These are phyloP conservation scores for Phycomyces nitens DNA, from an alignment of 192 early-diverging fungal genomes.

Conservation along the genomic window DNA sequence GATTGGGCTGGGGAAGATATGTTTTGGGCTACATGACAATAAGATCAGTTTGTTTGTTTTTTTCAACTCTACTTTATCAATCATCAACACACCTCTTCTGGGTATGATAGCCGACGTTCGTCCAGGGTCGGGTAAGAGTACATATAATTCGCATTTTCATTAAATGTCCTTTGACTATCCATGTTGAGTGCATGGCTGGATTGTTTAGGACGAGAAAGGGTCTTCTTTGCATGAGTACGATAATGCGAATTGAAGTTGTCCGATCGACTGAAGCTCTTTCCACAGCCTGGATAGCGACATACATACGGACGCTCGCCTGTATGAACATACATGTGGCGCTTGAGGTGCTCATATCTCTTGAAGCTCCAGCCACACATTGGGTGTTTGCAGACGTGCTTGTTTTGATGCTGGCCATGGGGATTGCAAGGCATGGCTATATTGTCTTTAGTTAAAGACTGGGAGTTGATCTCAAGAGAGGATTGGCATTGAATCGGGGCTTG, in stretches of 20 bases:
- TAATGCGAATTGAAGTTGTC: slow-evolving; percentile 78
- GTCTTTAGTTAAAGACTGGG: not conserved
- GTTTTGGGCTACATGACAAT: not conserved
- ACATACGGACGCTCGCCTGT: slow-evolving; percentile 69
- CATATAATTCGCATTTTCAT: not conserved
- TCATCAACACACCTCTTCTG: not conserved
- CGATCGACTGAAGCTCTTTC: slow-evolving; percentile 77
- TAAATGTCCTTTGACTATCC: not conserved
- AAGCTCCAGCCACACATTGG: slow-evolving; percentile 56
- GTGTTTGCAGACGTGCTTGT: slow-evolving; percentile 43
- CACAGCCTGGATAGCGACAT: slow-evolving; percentile 67
- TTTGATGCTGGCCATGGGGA: slow-evolving; percentile 12
- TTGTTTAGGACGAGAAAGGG: not conserved
- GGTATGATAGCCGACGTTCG: not conserved
- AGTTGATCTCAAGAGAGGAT: not conserved
- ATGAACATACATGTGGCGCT: slow-evolving; percentile 74
- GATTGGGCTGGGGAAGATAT: not conserved
- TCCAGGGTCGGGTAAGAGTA: not conserved
- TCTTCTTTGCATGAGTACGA: slow-evolving; percentile 67
- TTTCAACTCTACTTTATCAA: too few relatives aligned
- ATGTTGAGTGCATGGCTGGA: not conserved
- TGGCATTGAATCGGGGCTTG: not conserved
- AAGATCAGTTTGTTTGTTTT: too few relatives aligned
- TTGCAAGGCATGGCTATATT: not conserved
- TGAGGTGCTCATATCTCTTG: slow-evolving; percentile 80